Conservation (phyloP, 1,284 basidiomycete genomes). For the Tremellales sp. region DNA sequence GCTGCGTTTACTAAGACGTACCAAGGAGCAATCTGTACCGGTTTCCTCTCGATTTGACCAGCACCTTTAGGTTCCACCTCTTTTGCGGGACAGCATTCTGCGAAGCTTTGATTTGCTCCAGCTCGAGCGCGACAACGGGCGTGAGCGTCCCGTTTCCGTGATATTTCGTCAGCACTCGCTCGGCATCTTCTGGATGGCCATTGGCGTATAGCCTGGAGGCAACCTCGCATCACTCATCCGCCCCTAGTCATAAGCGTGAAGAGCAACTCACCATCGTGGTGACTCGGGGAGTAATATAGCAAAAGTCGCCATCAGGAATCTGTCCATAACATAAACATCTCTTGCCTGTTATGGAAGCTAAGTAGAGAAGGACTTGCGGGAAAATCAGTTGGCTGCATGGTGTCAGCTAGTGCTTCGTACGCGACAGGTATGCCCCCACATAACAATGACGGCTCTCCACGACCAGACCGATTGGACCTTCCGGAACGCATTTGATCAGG, state of each 20-base stretch:
- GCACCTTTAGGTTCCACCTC: slow-evolving; percentile 15
- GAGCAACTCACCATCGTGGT: slow-evolving; percentile 20
- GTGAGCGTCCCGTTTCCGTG: slow-evolving; percentile 23
- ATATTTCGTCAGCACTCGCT: slow-evolving; percentile 13
- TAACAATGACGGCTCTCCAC: slow-evolving; percentile 17
- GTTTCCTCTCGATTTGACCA: slow-evolving; percentile 13
- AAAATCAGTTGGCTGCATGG: slow-evolving; percentile 15
- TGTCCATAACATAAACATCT: slow-evolving; percentile 1
- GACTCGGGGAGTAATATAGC: slow-evolving; percentile 23
- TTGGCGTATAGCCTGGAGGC: slow-evolving; percentile 20
- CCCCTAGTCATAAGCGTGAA: not conserved
- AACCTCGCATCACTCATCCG: not conserved
- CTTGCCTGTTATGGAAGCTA: not conserved
- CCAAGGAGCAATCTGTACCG: slow-evolving; percentile 16
- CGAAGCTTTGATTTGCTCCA: slow-evolving; percentile 15
- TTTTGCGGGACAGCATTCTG: not conserved
- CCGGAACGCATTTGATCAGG: slow-evolving; percentile 2
- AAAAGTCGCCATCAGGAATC: slow-evolving; percentile 12
- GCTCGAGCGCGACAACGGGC: slow-evolving; percentile 15
- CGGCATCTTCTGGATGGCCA: slow-evolving; percentile 18
- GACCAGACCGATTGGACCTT: slow-evolving; percentile 15
- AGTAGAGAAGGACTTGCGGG: slow-evolving; percentile 13
- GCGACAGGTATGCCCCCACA: slow-evolving; percentile 11
- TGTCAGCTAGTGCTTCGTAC: not conserved
- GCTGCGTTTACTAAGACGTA: not conserved